phyloP scores from a whole-genome alignment of 2,329 filamentous ascomycete species.

The Fusarium sp. region DNA sequence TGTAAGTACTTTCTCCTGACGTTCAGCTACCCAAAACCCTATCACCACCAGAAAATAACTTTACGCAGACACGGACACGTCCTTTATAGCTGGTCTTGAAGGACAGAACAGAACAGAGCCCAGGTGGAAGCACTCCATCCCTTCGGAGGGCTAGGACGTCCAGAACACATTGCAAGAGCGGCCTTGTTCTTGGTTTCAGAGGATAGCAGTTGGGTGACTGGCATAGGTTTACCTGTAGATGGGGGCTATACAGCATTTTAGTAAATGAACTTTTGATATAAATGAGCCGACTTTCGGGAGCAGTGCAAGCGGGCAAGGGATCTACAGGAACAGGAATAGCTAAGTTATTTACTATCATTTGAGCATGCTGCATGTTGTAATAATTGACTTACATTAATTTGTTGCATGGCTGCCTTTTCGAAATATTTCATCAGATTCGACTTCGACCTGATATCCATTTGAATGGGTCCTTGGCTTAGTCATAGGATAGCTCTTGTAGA shows the following conservation, averaged over 20 bases:
- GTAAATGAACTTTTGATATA: background rate
- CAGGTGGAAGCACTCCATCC: background rate
- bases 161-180: background rate
- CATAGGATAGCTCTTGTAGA: background rate
- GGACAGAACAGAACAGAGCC: background rate
- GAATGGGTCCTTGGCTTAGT: background rate
- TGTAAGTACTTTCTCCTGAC: background rate
- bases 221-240: background rate
- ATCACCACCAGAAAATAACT: background rate
- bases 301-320: too few relatives aligned
- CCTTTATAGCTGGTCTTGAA: background rate
- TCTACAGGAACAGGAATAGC: too few relatives aligned
- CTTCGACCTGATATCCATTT: accelerated
- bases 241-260: background rate
- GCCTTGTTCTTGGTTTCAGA: background rate
- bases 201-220: background rate
- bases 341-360: too few relatives aligned
- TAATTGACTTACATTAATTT: accelerated
- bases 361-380: too few relatives aligned
- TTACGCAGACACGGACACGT: background rate
- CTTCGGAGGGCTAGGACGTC: background rate
- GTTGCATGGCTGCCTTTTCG: accelerated
- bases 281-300: too few relatives aligned
- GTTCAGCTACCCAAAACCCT: background rate
- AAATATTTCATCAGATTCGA: accelerated